Evolutionary conservation across 345 rosid genomes (phyloP).

Genomic region (Erodium maritimum): DNA sequence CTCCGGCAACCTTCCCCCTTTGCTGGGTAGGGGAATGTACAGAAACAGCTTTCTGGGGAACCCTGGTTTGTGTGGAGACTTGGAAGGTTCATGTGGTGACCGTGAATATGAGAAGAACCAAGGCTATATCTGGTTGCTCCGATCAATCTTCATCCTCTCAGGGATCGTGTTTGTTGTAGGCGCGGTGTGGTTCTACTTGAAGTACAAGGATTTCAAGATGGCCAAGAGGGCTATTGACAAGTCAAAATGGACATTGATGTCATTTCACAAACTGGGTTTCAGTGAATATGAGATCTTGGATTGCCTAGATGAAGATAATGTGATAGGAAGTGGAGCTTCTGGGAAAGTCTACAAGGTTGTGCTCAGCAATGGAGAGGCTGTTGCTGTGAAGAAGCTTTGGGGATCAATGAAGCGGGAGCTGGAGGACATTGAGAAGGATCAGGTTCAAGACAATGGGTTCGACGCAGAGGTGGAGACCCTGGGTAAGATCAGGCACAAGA

Average conservation of each 20-base stretch:
- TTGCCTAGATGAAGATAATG: slow-evolving; percentile 81
- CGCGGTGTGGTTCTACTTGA: slow-evolving; percentile 67
- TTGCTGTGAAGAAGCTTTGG: slow-evolving; percentile 94
- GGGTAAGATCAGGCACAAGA: slow-evolving; percentile 97
- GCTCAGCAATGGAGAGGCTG: slow-evolving; percentile 66
- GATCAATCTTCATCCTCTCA: slow-evolving; percentile 61
- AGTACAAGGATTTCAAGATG: slow-evolving; percentile 56
- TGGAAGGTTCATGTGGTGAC: slow-evolving; percentile 51
- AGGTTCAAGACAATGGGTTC: slow-evolving; percentile 55
- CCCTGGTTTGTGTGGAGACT: slow-evolving; percentile 66
- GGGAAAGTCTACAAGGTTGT: slow-evolving; percentile 94
- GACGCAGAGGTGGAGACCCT: slow-evolving; percentile 80
- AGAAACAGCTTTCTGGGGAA: slow-evolving; percentile 70
- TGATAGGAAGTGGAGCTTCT: slow-evolving; percentile 78
- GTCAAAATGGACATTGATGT: slow-evolving; percentile 91
- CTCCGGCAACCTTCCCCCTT: slow-evolving; percentile 59
- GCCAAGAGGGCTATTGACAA: slow-evolving; percentile 49
- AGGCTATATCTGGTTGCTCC: slow-evolving; percentile 66
- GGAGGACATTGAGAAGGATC: slow-evolving; percentile 51
- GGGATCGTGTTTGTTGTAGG: slow-evolving; percentile 57
- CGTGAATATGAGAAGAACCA: slow-evolving; percentile 27
- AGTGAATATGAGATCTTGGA: slow-evolving; percentile 82
- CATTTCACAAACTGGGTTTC: slow-evolving; percentile 88
- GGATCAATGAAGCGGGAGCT: slow-evolving; percentile 39
- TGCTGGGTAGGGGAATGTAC: slow-evolving; percentile 48